phyloP scores from a whole-genome alignment of 257 asterid genomes.

The Solanum peruvianum region DNA sequence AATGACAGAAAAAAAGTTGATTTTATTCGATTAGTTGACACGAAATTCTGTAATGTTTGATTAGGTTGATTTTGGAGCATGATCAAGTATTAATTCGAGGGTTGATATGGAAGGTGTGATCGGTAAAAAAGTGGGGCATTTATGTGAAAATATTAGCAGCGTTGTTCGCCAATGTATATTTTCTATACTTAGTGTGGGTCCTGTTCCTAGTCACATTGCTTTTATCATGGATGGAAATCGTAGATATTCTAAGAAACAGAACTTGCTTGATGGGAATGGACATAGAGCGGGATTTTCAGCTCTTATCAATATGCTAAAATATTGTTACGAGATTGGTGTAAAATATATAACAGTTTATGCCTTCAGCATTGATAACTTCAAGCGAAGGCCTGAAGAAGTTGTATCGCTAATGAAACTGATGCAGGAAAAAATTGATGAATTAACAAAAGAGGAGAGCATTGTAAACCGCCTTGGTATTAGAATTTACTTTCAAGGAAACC shows the following conservation, averaged over 20 bases:
- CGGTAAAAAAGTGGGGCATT: background rate
- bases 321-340: constrained; percentile 56
- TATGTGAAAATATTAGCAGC: background rate
- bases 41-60: background rate
- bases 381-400: constrained; percentile 70
- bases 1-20: background rate
- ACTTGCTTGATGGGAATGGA: constrained; percentile 45
- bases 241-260: constrained; percentile 50
- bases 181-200: constrained; percentile 42
- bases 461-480: constrained; percentile 55
- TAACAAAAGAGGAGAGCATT: constrained; percentile 43
- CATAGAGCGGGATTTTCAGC: constrained; percentile 45
- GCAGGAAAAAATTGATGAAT: constrained; percentile 55
- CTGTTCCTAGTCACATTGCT: constrained; percentile 58
- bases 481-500: constrained; percentile 52
- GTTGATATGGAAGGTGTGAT: constrained; percentile 4
- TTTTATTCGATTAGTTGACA: background rate
- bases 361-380: constrained; percentile 79
- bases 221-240: constrained; percentile 88
- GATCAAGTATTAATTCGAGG: background rate
- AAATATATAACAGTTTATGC: constrained; percentile 56
- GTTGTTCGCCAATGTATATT: constrained; percentile 7
- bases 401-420: constrained; percentile 62
- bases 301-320: constrained; percentile 49
- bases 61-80: constrained; percentile 1